phyloP scores from a whole-genome alignment of 2,329 filamentous ascomycete genomes.

The Elsinoe fawcettii region DNA sequence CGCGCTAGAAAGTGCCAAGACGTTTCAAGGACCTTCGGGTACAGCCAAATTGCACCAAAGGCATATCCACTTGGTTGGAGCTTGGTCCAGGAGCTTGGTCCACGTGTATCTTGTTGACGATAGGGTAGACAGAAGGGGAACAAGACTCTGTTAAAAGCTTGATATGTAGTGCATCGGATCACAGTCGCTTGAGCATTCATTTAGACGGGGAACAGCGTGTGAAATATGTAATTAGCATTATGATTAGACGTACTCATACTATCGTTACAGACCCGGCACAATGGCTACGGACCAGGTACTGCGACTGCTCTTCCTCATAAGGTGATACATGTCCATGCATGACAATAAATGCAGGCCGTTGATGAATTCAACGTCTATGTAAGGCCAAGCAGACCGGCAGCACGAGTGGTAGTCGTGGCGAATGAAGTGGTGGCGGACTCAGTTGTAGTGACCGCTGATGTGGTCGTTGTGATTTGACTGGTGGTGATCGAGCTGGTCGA shows the following conservation, averaged over 20 bases:
- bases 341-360: too few relatives aligned
- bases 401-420: neutral
- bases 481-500: neutral
- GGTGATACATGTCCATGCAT: too few relatives aligned
- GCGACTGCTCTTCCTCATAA: too few relatives aligned
- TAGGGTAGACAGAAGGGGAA: neutral
- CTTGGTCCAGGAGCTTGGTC: neutral
- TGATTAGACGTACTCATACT: neutral
- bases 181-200: too few relatives aligned
- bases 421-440: neutral
- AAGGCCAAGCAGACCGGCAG: neutral
- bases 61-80: neutral
- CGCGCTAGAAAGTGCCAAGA: neutral
- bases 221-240: neutral
- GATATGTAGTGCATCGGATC: neutral
- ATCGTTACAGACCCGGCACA: too few relatives aligned
- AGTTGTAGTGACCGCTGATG: neutral
- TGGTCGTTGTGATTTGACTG: neutral
- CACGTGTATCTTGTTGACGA: neutral
- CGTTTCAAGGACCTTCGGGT: conserved; percentile 6
- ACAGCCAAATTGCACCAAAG: neutral
- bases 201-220: too few relatives aligned
- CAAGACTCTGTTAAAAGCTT: neutral
- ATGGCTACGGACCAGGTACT: too few relatives aligned
- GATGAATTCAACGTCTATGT: neutral